These are phyloP conservation scores for Tolypocladium endophyticum DNA, from an alignment of 2,329 filamentous ascomycete species.

Conservation along the genomic window DNA sequence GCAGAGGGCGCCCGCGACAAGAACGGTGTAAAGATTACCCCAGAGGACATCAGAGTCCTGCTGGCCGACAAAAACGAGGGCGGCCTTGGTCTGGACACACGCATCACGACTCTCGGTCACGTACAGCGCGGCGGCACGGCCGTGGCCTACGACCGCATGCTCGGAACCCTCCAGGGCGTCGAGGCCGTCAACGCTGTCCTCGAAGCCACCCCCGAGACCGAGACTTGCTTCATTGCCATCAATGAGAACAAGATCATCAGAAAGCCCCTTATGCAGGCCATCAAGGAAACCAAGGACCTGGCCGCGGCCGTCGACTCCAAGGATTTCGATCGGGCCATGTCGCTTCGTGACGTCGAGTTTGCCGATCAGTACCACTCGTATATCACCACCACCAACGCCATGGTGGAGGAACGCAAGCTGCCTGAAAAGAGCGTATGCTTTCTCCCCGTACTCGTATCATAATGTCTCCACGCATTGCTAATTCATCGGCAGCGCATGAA, in stretches of 20 bases:
- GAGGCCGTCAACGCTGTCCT: slow-evolving; percentile 89
- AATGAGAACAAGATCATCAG: slow-evolving; percentile 96
- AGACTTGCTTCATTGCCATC: slow-evolving; percentile 91
- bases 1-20: slow-evolving; percentile 88
- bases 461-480: slow-evolving; percentile 10
- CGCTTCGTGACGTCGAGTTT: slow-evolving; percentile 84
- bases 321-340: slow-evolving; percentile 82
- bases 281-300: slow-evolving; percentile 75
- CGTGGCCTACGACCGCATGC: slow-evolving; percentile 88
- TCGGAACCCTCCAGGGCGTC: slow-evolving; percentile 85
- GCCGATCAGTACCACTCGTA: slow-evolving; percentile 86
- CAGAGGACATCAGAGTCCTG: slow-evolving; percentile 74
- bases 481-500: slow-evolving; percentile 58
- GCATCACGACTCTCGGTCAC: slow-evolving; percentile 90
- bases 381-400: slow-evolving; percentile 77
- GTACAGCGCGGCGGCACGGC: slow-evolving; percentile 93
- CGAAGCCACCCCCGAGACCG: slow-evolving; percentile 77
- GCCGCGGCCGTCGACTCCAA: slow-evolving; percentile 71
- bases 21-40: slow-evolving; percentile 72
- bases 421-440: slow-evolving; percentile 57
- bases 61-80: slow-evolving; percentile 58
- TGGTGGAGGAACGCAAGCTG: slow-evolving; percentile 56
- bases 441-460: too few relatives aligned
- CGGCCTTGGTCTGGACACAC: slow-evolving; percentile 75
- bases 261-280: slow-evolving; percentile 80